Conservation (phyloP, 768 basidiomycete species). For the Tephrocybe sp. region DNA sequence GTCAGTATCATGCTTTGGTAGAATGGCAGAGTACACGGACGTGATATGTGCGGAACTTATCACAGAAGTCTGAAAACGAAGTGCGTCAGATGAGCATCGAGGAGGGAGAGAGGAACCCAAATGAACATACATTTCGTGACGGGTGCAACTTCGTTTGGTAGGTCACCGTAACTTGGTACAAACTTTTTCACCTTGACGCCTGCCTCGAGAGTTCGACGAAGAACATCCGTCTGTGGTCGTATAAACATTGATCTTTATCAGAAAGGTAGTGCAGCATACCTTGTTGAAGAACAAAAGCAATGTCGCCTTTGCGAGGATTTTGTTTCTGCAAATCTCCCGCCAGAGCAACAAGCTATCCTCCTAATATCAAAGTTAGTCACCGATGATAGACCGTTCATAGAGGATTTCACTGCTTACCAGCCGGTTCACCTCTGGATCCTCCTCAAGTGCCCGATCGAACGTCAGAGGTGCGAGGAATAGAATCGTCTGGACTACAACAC, state of each 20-base stretch:
- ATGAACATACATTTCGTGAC: constrained; percentile 58
- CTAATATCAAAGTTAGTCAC: constrained; percentile 25
- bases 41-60: constrained; percentile 65
- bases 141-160: constrained; percentile 53
- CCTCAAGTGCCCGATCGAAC: constrained; percentile 72
- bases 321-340: constrained; percentile 66
- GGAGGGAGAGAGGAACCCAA: background rate
- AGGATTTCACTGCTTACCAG: constrained; percentile 37
- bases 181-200: constrained; percentile 56
- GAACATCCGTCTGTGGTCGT: constrained; percentile 43
- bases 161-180: constrained; percentile 60
- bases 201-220: constrained; percentile 50
- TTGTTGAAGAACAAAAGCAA: constrained; percentile 81
- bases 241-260: background rate
- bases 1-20: background rate
- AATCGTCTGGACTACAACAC: constrained; percentile 61
- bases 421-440: constrained; percentile 62
- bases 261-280: constrained; percentile 29
- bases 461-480: constrained; percentile 79
- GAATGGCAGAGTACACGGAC: constrained; percentile 32
- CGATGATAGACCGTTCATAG: background rate
- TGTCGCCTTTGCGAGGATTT: constrained; percentile 55
- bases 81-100: background rate
- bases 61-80: constrained; percentile 59
- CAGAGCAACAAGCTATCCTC: constrained; percentile 75